Evolutionary conservation across 495 filamentous ascomycete species (phyloP).

Genomic region (Opeltia flavorubescens): DNA sequence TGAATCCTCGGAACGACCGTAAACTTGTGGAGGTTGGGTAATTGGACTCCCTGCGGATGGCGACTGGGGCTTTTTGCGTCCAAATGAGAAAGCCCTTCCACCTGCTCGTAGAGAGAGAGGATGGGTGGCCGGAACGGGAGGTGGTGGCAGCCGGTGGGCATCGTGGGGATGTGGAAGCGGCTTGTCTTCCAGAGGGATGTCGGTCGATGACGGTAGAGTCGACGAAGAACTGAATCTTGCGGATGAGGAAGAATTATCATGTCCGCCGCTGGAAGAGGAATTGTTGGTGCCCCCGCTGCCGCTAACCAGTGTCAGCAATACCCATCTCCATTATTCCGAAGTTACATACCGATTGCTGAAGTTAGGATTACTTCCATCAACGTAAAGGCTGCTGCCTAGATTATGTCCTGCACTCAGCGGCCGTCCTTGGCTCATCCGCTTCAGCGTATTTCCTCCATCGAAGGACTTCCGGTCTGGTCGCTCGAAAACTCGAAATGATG

Average conservation of each 20-base stretch:
- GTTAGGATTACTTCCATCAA: conserved; percentile 20
- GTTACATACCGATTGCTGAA: conserved; percentile 31
- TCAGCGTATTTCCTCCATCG: conserved; percentile 32
- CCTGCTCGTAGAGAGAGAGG: conserved; percentile 47
- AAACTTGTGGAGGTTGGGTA: conserved; percentile 15
- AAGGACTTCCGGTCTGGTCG: conserved; percentile 37
- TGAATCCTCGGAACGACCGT: conserved; percentile 25
- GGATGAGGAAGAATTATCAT: conserved; percentile 48
- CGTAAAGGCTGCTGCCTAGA: conserved; percentile 31
- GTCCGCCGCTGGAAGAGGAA: conserved; percentile 40
- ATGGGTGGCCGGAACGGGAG: conserved; percentile 38
- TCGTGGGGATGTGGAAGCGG: conserved; percentile 34
- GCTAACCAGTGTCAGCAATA: conserved; percentile 21
- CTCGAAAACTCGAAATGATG: conserved; percentile 49
- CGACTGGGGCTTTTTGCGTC: conserved; percentile 32
- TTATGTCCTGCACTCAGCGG: conserved; percentile 37
- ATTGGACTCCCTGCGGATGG: conserved; percentile 28
- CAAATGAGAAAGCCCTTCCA: conserved; percentile 64
- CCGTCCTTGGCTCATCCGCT: conserved; percentile 26
- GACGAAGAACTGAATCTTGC: conserved; percentile 57
- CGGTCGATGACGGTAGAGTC: conserved; percentile 58
- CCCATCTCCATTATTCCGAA: too few relatives aligned
- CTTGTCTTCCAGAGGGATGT: conserved; percentile 42
- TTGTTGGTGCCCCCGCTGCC: conserved; percentile 54
- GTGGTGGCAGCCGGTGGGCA: conserved; percentile 40